Evolutionary conservation across 208 protist genomes (phyloP).

Genomic region (Acanthamoeba polyphaga): DNA sequence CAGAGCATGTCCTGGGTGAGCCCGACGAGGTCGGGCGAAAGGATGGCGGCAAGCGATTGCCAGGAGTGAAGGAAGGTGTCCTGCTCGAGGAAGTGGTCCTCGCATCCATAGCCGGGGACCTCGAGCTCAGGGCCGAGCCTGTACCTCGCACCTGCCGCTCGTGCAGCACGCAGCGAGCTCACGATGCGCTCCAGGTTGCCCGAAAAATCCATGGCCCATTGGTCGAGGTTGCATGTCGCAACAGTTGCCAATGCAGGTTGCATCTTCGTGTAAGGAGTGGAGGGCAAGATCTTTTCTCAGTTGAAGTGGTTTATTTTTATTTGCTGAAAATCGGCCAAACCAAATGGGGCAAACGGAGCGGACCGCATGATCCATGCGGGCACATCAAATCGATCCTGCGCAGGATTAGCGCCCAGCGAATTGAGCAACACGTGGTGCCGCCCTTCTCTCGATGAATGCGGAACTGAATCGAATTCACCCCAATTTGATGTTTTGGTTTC

Average conservation of each 20-base stretch:
- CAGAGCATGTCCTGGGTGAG: conserved; percentile 88
- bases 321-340: background rate
- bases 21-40: conserved; percentile 29
- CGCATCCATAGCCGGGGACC: conserved; percentile 91
- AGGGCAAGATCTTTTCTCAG: too few species aligned
- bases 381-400: too few species aligned
- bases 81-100: conserved; percentile 92
- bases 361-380: too few species aligned
- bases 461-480: too few species aligned
- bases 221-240: conserved; percentile 93
- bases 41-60: conserved; percentile 73
- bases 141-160: conserved; percentile 77
- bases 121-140: conserved; percentile 78
- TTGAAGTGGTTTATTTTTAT: too few species aligned
- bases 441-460: too few species aligned
- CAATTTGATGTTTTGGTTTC: too few species aligned
- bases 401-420: too few species aligned
- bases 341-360: background rate
- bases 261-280: too few species aligned
- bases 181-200: conserved; percentile 90
- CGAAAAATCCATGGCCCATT: conserved; percentile 93
- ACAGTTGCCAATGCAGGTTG: conserved; percentile 79
- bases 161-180: conserved; percentile 86
- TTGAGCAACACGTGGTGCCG: too few species aligned
- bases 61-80: conserved; percentile 91